Conservation (phyloP, 2,329 filamentous ascomycete species). For the Spiromastix sp. region DNA sequence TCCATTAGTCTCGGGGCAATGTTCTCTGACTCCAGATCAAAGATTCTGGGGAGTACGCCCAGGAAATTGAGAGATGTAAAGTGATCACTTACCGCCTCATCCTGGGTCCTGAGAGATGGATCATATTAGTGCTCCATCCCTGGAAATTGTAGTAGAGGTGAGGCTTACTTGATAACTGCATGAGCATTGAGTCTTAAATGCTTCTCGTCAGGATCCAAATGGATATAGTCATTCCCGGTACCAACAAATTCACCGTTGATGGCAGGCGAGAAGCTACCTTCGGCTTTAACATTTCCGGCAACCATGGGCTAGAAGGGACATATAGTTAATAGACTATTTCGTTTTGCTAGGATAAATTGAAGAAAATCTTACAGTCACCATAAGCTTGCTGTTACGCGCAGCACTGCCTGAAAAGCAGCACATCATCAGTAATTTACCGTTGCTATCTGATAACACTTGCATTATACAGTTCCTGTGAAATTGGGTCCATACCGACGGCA, state of each 20-base stretch:
- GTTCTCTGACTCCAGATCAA: no score
- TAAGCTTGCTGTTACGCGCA: slow-evolving; percentile 24
- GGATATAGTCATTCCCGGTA: slow-evolving; percentile 34
- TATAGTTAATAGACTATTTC: no score
- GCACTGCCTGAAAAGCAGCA: slow-evolving; percentile 22
- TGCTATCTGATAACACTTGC: no score
- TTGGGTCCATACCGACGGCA: slow-evolving; percentile 20
- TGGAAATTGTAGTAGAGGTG: no score
- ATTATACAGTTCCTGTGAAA: no score
- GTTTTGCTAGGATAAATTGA: no score
- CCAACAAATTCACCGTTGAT: slow-evolving; percentile 29
- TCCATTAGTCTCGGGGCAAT: slow-evolving; percentile 6
- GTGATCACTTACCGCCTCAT: slow-evolving; percentile 22
- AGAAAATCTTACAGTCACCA: slow-evolving; percentile 30
- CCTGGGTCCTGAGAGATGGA: slow-evolving; percentile 17
- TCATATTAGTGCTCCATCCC: no score
- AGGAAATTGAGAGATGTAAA: background rate
- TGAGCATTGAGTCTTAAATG: slow-evolving; percentile 32
- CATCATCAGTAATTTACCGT: no score
- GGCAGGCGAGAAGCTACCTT: slow-evolving; percentile 23
- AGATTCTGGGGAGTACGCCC: background rate
- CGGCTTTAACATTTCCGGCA: slow-evolving; percentile 26
- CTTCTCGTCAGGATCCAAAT: slow-evolving; percentile 28
- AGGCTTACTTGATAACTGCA: slow-evolving; percentile 27
- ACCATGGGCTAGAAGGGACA: slow-evolving; percentile 24